These are phyloP conservation scores for Chara braunii DNA, from an alignment of 139 green algal species.

Conservation along the genomic window DNA sequence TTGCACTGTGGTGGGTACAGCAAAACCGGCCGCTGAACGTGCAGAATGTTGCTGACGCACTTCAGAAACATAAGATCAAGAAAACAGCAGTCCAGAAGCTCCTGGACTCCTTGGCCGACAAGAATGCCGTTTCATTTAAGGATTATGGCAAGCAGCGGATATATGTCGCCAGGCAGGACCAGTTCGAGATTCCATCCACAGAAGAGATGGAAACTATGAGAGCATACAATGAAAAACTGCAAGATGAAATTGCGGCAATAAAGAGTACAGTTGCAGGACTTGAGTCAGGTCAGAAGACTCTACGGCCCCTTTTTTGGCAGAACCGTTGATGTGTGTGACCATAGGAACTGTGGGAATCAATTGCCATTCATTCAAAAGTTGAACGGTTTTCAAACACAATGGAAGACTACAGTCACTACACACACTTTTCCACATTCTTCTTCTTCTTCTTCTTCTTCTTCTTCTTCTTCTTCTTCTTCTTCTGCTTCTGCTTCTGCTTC, in stretches of 20 bases:
- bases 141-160: slow-evolving; percentile 43
- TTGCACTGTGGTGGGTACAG: slow-evolving; percentile 23
- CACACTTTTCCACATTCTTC: too few species aligned
- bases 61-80: slow-evolving; percentile 43
- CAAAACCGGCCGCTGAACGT: slow-evolving; percentile 50
- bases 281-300: not conserved
- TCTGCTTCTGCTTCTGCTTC: too few species aligned
- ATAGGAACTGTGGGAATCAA: too few species aligned
- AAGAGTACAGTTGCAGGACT: not conserved
- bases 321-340: too few species aligned
- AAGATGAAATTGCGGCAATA: not conserved
- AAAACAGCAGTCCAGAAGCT: slow-evolving; percentile 43
- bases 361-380: too few species aligned
- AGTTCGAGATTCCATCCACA: slow-evolving; percentile 22
- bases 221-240: slow-evolving; percentile 16
- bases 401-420: too few species aligned
- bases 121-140: slow-evolving; percentile 27
- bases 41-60: slow-evolving; percentile 45
- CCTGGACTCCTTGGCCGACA: slow-evolving; percentile 32
- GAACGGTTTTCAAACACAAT: too few species aligned
- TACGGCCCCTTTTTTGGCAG: not conserved
- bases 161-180: slow-evolving; percentile 38
- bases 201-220: slow-evolving; percentile 24
- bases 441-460: too few species aligned
- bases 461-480: too few species aligned